phyloP scores from a whole-genome alignment of 805 yeast genomes.

The Saccharomyces kudriavzevii region DNA sequence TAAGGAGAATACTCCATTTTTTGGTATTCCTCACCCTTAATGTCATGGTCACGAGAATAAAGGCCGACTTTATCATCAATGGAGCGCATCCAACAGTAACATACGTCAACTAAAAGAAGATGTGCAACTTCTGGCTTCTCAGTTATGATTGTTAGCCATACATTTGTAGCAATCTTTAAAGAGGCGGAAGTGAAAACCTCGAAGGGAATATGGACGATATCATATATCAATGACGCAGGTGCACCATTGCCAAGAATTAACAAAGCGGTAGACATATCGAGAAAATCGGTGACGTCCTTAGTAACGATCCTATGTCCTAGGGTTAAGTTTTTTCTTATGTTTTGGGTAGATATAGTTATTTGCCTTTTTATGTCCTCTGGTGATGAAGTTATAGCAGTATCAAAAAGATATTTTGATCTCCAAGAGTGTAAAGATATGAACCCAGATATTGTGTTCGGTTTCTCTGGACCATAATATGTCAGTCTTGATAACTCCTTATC shows the following conservation, averaged over 20 bases:
- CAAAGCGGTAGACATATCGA: constrained; percentile 39
- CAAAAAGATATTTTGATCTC: constrained; percentile 41
- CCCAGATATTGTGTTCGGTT: constrained; percentile 55
- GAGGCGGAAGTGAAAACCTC: constrained; percentile 48
- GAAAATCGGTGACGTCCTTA: constrained; percentile 33
- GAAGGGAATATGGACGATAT: constrained; percentile 66
- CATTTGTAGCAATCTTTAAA: constrained; percentile 57
- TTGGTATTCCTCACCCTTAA: constrained; percentile 49
- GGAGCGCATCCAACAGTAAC: constrained; percentile 59
- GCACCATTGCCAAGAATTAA: constrained; percentile 32
- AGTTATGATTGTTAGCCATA: constrained; percentile 74
- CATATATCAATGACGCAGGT: constrained; percentile 35
- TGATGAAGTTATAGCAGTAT: constrained; percentile 26
- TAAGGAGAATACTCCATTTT: constrained; percentile 89
- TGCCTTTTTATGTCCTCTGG: constrained; percentile 22
- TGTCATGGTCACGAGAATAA: constrained; percentile 49
- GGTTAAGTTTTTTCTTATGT: constrained; percentile 17
- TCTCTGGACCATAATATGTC: constrained; percentile 29
- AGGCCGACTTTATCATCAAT: constrained; percentile 55
- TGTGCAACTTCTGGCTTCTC: constrained; percentile 53
- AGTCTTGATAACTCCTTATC: constrained; percentile 59
- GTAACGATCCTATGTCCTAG: constrained; percentile 17
- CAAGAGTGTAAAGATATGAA: constrained; percentile 72
- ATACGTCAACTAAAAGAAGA: constrained; percentile 60
- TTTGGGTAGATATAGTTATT: constrained; percentile 11